A percentile compares a stretch with the other conserved stretches of the same genome.
Evolutionary conservation across 2,329 filamentous ascomycete genomes (phyloP).

Genomic region (Zalaria obscura): DNA sequence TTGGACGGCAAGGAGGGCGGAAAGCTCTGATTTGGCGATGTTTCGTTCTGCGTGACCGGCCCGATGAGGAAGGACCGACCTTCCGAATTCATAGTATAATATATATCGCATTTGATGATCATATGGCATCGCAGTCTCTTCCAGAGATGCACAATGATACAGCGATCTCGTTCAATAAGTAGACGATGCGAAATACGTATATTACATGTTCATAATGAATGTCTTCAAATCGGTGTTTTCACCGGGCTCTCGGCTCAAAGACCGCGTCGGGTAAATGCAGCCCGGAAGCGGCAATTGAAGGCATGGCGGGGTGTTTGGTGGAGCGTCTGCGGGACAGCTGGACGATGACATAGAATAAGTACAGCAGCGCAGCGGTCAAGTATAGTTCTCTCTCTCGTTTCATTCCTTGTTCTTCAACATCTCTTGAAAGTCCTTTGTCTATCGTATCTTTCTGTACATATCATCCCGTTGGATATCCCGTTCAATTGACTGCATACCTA

Average conservation of each 20-base stretch:
- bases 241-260: not conserved
- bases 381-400: not conserved
- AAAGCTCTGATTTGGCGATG: too few species aligned
- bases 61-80: too few species aligned
- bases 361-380: not conserved
- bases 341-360: not conserved
- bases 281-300: not conserved
- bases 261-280: too few species aligned
- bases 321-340: not conserved
- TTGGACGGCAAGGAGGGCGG: constrained; percentile 37
- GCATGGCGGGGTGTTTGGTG: not conserved
- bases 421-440: not conserved
- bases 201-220: too few species aligned
- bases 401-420: not conserved
- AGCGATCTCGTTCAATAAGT: too few species aligned
- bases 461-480: not conserved
- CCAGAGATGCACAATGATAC: too few species aligned
- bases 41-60: too few species aligned
- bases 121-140: too few species aligned
- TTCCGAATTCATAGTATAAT: too few species aligned
- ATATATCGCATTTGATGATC: too few species aligned
- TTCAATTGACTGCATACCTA: not conserved
- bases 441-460: not conserved
- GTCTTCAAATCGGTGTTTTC: too few species aligned
- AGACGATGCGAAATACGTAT: too few species aligned